Conservation (phyloP, 2,329 filamentous ascomycete genomes). For the Aspergillus sp. region DNA sequence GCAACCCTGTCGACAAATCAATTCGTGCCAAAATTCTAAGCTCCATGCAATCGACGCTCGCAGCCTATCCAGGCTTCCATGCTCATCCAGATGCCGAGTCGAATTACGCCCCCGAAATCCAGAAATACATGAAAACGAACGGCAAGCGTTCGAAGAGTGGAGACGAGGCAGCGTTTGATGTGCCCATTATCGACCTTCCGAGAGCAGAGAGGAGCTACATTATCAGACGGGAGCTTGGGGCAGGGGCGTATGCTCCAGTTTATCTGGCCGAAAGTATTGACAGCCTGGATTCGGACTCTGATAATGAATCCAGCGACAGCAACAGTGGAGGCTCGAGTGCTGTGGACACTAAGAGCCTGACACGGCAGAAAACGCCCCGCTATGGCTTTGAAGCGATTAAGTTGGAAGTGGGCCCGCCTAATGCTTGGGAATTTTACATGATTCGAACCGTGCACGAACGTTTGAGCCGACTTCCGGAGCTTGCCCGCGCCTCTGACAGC, state of each 20-base stretch:
- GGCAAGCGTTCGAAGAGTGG: slow-evolving; percentile 53
- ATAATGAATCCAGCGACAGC: slow-evolving; percentile 45
- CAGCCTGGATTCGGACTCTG: slow-evolving; percentile 43
- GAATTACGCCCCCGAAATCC: slow-evolving; percentile 75
- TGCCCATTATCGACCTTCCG: slow-evolving; percentile 70
- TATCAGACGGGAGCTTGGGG: slow-evolving; percentile 82
- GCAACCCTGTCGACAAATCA: slow-evolving; percentile 83
- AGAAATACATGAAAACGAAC: slow-evolving; percentile 74
- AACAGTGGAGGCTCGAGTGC: slow-evolving; percentile 60
- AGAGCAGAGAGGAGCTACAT: slow-evolving; percentile 71
- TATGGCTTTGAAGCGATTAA: slow-evolving; percentile 84
- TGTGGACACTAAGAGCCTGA: slow-evolving; percentile 45
- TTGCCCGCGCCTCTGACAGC: slow-evolving; percentile 72
- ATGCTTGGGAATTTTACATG: slow-evolving; percentile 95
- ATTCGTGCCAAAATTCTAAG: slow-evolving; percentile 76
- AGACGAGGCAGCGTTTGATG: slow-evolving; percentile 64
- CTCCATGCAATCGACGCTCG: slow-evolving; percentile 73
- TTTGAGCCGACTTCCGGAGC: slow-evolving; percentile 63
- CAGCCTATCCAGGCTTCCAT: slow-evolving; percentile 77
- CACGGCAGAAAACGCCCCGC: slow-evolving; percentile 35
- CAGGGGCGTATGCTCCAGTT: slow-evolving; percentile 92
- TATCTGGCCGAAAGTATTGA: slow-evolving; percentile 82
- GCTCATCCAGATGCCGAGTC: slow-evolving; percentile 69
- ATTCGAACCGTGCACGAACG: slow-evolving; percentile 81
- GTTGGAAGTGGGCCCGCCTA: slow-evolving; percentile 82